A percentile compares a stretch with the other conserved stretches of the same genome.
Evolutionary conservation across 1,284 basidiomycete genomes (phyloP).

Genomic region (Porogramme epimiltina): DNA sequence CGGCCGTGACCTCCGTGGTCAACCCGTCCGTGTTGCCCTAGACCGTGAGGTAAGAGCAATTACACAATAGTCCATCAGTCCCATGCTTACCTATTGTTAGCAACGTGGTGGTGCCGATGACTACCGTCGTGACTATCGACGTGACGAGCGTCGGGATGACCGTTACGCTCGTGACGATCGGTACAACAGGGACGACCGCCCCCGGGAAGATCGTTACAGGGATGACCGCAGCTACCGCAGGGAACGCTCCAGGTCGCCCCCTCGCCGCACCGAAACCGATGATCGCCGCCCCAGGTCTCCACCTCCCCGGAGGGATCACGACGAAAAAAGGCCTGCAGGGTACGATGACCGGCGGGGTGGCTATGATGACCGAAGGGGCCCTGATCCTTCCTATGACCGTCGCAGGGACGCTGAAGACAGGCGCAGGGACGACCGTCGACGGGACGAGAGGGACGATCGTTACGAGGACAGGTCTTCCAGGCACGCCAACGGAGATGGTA

Average conservation of each 20-base stretch:
- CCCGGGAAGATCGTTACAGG: constrained; percentile 52
- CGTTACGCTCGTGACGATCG: constrained; percentile 48
- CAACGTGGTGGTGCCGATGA: constrained; percentile 73
- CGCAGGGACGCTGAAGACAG: constrained; percentile 73
- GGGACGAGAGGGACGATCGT: constrained; percentile 78
- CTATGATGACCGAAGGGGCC: constrained; percentile 72
- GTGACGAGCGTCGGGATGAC: constrained; percentile 45
- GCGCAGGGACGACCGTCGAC: constrained; percentile 71
- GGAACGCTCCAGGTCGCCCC: constrained; percentile 75
- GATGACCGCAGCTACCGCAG: constrained; percentile 46
- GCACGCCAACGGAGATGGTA: constrained; percentile 71
- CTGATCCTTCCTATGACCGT: constrained; percentile 79
- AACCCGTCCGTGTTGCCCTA: constrained; percentile 71
- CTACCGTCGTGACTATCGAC: constrained; percentile 37
- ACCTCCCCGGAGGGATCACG: constrained; percentile 70
- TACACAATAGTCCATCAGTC: constrained; percentile 5
- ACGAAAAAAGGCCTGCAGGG: constrained; percentile 83
- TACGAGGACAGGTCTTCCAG: constrained; percentile 71
- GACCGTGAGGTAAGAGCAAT: constrained; percentile 61
- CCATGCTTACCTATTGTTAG: background rate
- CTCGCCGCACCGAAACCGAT: constrained; percentile 59
- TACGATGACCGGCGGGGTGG: constrained; percentile 82
- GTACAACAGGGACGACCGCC: constrained; percentile 55
- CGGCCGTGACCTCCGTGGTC: constrained; percentile 80
- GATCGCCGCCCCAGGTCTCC: constrained; percentile 81